Evolutionary conservation across 2,329 filamentous ascomycete species (phyloP).

Genomic region (Aspergillaceae sp.): DNA sequence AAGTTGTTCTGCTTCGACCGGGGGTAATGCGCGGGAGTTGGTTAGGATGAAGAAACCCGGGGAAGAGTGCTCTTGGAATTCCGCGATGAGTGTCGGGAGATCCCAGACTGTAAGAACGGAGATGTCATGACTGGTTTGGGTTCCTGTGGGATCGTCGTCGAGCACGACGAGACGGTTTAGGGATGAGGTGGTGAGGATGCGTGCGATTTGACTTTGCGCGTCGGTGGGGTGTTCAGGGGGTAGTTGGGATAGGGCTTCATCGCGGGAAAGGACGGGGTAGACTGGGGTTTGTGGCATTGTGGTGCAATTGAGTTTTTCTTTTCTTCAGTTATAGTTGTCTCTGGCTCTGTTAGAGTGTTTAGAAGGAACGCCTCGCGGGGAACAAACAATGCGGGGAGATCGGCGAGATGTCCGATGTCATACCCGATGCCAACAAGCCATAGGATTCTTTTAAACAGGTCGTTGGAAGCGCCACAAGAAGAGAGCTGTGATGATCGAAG

Average conservation of each 20-base stretch:
- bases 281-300: constrained; percentile 13
- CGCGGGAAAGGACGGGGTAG: constrained; percentile 18
- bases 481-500: too few species aligned
- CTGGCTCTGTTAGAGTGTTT: too few species aligned
- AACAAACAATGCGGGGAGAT: not conserved
- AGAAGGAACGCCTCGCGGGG: too few species aligned
- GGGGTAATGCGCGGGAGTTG: constrained; percentile 50
- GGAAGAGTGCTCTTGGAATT: constrained; percentile 34
- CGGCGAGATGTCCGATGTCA: not conserved
- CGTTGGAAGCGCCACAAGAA: too few species aligned
- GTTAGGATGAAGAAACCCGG: constrained; percentile 54
- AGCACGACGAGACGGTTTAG: constrained; percentile 27
- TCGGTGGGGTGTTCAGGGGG: constrained; percentile 22
- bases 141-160: constrained; percentile 53
- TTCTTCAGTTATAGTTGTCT: too few species aligned
- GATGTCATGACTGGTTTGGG: constrained; percentile 53
- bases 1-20: constrained; percentile 39
- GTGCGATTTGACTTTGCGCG: constrained; percentile 23
- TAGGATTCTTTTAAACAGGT: too few species aligned
- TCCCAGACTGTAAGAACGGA: constrained; percentile 49
- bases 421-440: too few species aligned
- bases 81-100: constrained; percentile 33
- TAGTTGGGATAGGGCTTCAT: constrained; percentile 18
- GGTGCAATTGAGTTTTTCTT: not conserved
- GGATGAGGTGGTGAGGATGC: constrained; percentile 17